Evolutionary conservation across 2,329 filamentous ascomycete species (phyloP).

Genomic region (Rhexocercosporidium sp.): DNA sequence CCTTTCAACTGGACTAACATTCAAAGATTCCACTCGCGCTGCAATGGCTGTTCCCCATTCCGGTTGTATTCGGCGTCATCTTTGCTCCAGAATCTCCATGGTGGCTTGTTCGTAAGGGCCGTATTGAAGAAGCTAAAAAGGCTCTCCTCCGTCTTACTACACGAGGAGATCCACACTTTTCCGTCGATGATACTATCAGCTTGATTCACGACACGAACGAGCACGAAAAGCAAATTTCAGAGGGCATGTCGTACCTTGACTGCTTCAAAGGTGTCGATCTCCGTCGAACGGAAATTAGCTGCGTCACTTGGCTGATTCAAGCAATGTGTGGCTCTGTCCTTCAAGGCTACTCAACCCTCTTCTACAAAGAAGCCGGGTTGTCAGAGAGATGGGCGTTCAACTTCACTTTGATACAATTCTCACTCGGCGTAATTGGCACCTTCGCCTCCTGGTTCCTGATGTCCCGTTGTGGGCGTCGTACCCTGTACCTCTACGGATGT

Average conservation of each 20-base stretch:
- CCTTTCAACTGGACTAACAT: neutral
- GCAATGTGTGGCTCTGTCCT: constrained; percentile 67
- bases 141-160: constrained; percentile 9
- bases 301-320: constrained; percentile 66
- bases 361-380: constrained; percentile 61
- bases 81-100: constrained; percentile 48
- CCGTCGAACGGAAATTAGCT: constrained; percentile 58
- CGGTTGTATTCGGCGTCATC: constrained; percentile 50
- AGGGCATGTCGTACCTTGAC: constrained; percentile 53
- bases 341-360: constrained; percentile 66
- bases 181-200: constrained; percentile 43
- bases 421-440: constrained; percentile 56
- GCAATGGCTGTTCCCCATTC: constrained; percentile 56
- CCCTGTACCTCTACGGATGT: constrained; percentile 55
- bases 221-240: constrained; percentile 52
- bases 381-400: constrained; percentile 54
- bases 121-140: neutral
- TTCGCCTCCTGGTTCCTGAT: constrained; percentile 56
- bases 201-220: constrained; percentile 62
- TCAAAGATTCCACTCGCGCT: constrained; percentile 36
- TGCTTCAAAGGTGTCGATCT: constrained; percentile 55
- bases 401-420: constrained; percentile 55
- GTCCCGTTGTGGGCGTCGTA: constrained; percentile 53
- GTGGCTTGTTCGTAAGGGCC: constrained; percentile 10
- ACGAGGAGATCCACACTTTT: neutral